Evolutionary conservation across 352 stramenopile species (phyloP).

Genomic region (Globisporangium okanoganense): DNA sequence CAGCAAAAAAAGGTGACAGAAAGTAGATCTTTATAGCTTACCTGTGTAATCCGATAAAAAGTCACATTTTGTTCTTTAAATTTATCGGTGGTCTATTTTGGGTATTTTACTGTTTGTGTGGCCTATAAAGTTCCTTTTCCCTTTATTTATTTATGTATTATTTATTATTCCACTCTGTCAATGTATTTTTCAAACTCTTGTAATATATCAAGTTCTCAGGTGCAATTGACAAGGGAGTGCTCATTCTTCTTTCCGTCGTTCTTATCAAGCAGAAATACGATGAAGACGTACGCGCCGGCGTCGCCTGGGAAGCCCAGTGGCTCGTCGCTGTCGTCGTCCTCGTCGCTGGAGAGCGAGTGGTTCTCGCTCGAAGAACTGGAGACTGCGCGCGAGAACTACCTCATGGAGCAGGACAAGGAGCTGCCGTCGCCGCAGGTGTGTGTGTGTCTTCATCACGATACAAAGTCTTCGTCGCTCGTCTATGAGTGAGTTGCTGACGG

Average conservation of each 20-base stretch:
- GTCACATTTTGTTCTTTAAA: no score
- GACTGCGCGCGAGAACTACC: slow-evolving; percentile 66
- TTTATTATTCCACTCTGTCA: no score
- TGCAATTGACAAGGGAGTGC: background rate
- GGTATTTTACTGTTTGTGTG: no score
- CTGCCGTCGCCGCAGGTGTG: slow-evolving; percentile 51
- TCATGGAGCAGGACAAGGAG: slow-evolving; percentile 76
- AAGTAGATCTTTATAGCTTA: no score
- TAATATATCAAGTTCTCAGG: slow-evolving; percentile 7
- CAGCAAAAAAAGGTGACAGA: no score
- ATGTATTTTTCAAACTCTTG: no score
- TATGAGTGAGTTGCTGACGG: background rate
- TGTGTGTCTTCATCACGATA: background rate
- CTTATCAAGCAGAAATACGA: background rate
- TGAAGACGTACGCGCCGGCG: slow-evolving; percentile 17
- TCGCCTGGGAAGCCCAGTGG: slow-evolving; percentile 10
- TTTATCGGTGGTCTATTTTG: no score
- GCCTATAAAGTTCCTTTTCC: no score
- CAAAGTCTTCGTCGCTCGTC: background rate
- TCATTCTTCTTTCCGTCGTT: slow-evolving; percentile 7
- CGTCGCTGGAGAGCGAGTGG: slow-evolving; percentile 36
- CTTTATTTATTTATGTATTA: no score
- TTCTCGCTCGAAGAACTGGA: slow-evolving; percentile 76
- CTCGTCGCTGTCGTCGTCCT: slow-evolving; percentile 3
- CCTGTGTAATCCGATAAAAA: no score